Conservation (phyloP, 495 filamentous ascomycete genomes). For the Aspergillus conjunctus region DNA sequence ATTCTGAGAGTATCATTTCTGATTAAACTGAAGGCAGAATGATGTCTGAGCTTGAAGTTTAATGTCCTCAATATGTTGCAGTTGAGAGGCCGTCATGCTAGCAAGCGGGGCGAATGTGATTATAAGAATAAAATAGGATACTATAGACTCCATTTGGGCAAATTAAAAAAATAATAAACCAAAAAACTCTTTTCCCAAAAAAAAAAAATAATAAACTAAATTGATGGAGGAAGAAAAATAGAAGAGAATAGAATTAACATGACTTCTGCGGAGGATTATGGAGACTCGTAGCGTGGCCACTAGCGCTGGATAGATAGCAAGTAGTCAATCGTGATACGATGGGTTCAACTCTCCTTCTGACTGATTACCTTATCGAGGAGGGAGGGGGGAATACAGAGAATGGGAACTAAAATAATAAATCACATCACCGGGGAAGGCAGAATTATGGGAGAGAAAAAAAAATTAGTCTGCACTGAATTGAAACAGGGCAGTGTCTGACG, state of each 20-base stretch:
- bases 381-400: neutral
- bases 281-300: slow-evolving; percentile 10
- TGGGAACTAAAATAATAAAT: neutral
- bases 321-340: neutral
- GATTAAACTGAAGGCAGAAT: too few species aligned
- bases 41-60: too few species aligned
- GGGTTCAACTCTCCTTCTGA: neutral
- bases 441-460: slow-evolving; percentile 12
- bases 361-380: neutral
- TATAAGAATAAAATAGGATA: neutral
- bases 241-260: slow-evolving; percentile 1
- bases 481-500: slow-evolving; percentile 32
- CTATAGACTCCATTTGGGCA: neutral
- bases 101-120: slow-evolving; percentile 14
- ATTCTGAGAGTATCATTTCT: too few species aligned
- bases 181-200: neutral
- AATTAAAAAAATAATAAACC: neutral
- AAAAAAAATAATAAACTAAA: slow-evolving; percentile 10
- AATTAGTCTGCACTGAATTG: slow-evolving; percentile 24
- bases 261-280: slow-evolving; percentile 12
- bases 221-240: slow-evolving; percentile 5
- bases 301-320: slow-evolving; percentile 11
- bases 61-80: too few species aligned
- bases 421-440: slow-evolving; percentile 7
- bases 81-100: slow-evolving; percentile 14